These are phyloP conservation scores for Metschnikowia kofuensis DNA, from an alignment of 805 yeast genomes.

Conservation along the genomic window DNA sequence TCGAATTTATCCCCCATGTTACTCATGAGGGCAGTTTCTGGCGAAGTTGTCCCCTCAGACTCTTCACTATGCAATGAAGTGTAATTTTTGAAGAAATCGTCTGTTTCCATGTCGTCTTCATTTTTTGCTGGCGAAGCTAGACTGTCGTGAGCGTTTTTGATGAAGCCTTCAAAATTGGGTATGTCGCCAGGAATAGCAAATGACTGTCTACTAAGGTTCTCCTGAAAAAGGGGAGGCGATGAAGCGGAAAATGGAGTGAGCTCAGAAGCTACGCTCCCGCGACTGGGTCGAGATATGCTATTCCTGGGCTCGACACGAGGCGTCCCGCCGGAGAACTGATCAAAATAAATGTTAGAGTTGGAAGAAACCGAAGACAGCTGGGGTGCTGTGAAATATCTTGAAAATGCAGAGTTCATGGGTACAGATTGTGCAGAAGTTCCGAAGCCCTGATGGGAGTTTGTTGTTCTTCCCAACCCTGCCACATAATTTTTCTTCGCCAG, in stretches of 20 bases:
- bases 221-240: conserved; percentile 14
- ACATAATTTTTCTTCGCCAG: conserved; percentile 8
- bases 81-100: conserved; percentile 24
- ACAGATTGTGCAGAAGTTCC: conserved; percentile 2
- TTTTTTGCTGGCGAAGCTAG: conserved; percentile 13
- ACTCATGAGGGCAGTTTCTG: conserved; percentile 10
- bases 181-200: conserved; percentile 15
- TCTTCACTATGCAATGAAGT: conserved; percentile 20
- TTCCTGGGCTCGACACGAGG: conserved; percentile 3
- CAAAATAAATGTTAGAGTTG: conserved; percentile 5
- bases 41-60: conserved; percentile 13
- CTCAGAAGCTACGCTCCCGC: conserved; percentile 9
- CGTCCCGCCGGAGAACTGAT: conserved; percentile 4
- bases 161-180: conserved; percentile 1
- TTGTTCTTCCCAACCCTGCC: conserved; percentile 1
- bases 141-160: conserved; percentile 2
- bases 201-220: conserved; percentile 5
- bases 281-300: conserved; percentile 9
- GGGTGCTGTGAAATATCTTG: neutral
- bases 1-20: conserved; percentile 14
- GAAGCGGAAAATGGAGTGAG: conserved; percentile 11
- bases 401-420: conserved; percentile 4
- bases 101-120: conserved; percentile 18
- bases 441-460: neutral
- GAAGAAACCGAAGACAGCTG: neutral